Evolutionary conservation across 108 stramenopile species (phyloP), one percentile per base, ranked within the genome.

Genomic region (Mayamaea pseudoterrestris): DNA sequence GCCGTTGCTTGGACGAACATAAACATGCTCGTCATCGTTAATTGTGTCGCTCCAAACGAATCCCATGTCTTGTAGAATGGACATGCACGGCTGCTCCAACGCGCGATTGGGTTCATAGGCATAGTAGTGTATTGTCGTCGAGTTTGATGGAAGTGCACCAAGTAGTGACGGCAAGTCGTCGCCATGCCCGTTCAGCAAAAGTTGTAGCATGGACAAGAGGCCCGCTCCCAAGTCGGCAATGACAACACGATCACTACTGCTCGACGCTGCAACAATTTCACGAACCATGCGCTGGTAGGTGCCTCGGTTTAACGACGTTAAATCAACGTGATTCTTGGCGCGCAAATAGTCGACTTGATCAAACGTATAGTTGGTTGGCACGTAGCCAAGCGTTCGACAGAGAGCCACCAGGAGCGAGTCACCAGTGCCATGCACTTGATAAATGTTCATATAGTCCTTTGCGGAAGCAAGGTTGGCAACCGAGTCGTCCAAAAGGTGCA

Each of bases 171-270:
- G 41, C 32, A 81, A 27, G 30, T 50, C 61, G 7, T 53, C 50
- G 7, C 56, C 60, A 5, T 70, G 60, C 27, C 81, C 82, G 27
- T 42, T 34, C 8, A 88, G 18, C 6, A 92, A 24, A 0, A 80
- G 35, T 16, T 73, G 58, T 9, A 92, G 57, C 71, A 92, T 80
- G 37, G 66, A 75, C 41, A 92, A 50, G 20, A 85, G 51, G 0
- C 85, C 85, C 16, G 80, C 79, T 21, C 85, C 85, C 14, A 92
- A 34, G 62, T 90, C 82, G 5, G 61, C 80, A 24, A 90, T 65
- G 21, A 44, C 50, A 16, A 80, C 37, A 11, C 27, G 21, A 16
- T 50, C 31, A 18, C 25, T 18, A 1, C 16, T 14, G 5, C 27
- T 16, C 2, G 30, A 7, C 18, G 24, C 22, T 6, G 11, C 16